Base-by-base conservation (phyloP, 495 filamentous ascomycete genomes). In the Hypoxylon rickii region DNA sequence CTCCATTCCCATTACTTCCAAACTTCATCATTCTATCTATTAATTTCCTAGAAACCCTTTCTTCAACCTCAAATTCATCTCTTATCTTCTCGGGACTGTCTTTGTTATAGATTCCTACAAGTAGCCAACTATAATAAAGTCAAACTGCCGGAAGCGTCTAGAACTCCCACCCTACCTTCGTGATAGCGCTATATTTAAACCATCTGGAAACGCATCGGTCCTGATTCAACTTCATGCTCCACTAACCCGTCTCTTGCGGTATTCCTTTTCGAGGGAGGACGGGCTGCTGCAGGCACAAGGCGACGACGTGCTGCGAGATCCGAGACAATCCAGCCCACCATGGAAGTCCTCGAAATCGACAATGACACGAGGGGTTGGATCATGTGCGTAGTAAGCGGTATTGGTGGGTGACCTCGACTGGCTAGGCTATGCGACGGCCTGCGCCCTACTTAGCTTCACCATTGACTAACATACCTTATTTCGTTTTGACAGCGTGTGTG, bases 331-430 rank as follows among this genome's bases (percentile, higher is more conserved):
- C 37, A 19, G 57, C 43, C 60, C 45, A 61, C 46, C 55, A 78
- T 77, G 74, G 68, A 61, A 44, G 52, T 48, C 39, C 50, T 48
- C 19, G 71, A 64, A 29, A 74, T 86, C 76, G 80, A 83, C 66
- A 95, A 95, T 70, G 93, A 98, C 73, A 84, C 86, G 18, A 83
- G 90, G 59, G 94, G 95, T 51, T 98, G 94, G 94, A 86, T 97
- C 39, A 87, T 98, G 87, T 87, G 86, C 62, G 80, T 78, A 38
- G 81, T 92, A 61, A 96, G 92, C 66, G 94, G 92, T 37, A 77
- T 90, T 24, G 93, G 79, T 82, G 49, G 11, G 75, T 76, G 43
- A 54, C 47, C 31, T 46, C 37, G 7, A 40, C 39, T 22, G 41
- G 24, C 26, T 42, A 48, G 31, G 33, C 36, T 22, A 43, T 31